A percentile compares a stretch with the other conserved stretches of the same genome.
Evolutionary conservation across 2,329 filamentous ascomycete species (phyloP).

Genomic region (Cladosporium sphaerospermum): DNA sequence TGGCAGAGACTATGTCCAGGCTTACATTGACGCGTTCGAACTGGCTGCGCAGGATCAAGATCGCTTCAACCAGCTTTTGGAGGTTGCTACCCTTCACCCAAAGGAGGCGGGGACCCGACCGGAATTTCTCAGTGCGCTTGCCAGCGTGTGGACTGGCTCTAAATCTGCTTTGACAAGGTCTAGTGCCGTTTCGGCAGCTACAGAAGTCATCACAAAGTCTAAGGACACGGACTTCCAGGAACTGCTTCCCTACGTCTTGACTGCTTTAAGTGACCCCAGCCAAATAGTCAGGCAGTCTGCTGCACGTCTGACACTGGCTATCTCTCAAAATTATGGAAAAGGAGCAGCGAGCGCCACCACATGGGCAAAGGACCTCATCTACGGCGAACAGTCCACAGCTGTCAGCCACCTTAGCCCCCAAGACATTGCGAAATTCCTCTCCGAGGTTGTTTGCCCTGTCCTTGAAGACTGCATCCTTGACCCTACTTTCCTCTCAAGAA

Average conservation of each 20-base stretch:
- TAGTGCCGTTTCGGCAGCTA: neutral
- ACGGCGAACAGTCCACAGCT: slow-evolving; percentile 40
- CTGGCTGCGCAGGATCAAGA: slow-evolving; percentile 14
- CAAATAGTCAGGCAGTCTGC: slow-evolving; percentile 49
- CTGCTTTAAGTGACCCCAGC: slow-evolving; percentile 47
- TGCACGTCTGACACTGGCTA: neutral
- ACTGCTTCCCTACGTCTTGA: slow-evolving; percentile 73
- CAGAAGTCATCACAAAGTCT: neutral
- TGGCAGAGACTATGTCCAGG: neutral
- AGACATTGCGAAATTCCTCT: slow-evolving; percentile 55
- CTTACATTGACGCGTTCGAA: slow-evolving; percentile 1
- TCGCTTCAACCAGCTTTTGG: slow-evolving; percentile 14
- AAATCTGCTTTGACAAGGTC: slow-evolving; percentile 1
- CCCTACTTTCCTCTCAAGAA: slow-evolving; percentile 59
- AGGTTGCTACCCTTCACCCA: slow-evolving; percentile 14
- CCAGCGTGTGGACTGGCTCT: slow-evolving; percentile 16
- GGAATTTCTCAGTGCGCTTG: slow-evolving; percentile 17
- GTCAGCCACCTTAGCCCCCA: slow-evolving; percentile 54
- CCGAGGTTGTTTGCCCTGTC: slow-evolving; percentile 62
- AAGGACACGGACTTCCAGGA: slow-evolving; percentile 57
- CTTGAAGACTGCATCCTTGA: slow-evolving; percentile 86
- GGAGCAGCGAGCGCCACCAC: slow-evolving; percentile 29
- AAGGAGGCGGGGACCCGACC: slow-evolving; percentile 13
- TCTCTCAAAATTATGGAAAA: slow-evolving; percentile 8
- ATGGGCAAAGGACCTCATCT: slow-evolving; percentile 59